Evolutionary conservation across 1,139 yeast species (phyloP).

Genomic region (Hansenula anomala): DNA sequence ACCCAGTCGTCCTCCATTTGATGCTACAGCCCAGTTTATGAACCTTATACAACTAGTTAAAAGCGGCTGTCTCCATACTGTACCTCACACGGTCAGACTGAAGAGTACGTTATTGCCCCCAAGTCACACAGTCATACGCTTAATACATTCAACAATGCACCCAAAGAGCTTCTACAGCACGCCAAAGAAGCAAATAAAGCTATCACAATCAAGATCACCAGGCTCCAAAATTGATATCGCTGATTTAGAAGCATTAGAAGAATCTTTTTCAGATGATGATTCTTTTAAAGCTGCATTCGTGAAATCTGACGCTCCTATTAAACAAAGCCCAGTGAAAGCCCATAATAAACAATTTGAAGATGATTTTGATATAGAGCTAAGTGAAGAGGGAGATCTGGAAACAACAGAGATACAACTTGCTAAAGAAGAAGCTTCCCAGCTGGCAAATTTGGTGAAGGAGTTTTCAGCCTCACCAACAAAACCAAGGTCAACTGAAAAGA

Average conservation of each 20-base stretch:
- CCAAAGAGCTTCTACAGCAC: not conserved
- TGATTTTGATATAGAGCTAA: constrained; percentile 19
- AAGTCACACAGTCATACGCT: not conserved
- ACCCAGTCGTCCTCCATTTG: too few relatives aligned
- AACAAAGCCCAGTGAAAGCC: constrained; percentile 8
- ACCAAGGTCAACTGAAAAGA: not conserved
- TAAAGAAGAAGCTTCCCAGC: too few relatives aligned
- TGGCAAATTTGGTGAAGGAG: not conserved
- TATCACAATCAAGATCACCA: not conserved
- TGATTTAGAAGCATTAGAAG: constrained; percentile 17
- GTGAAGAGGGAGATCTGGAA: constrained; percentile 2
- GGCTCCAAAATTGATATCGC: constrained; percentile 5
- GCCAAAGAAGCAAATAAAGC: not conserved
- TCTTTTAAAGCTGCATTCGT: too few relatives aligned
- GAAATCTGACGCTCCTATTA: constrained; percentile 2
- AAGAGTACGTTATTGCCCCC: not conserved
- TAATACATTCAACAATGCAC: not conserved
- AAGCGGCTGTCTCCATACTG: constrained; percentile 1
- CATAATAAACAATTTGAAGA: constrained; percentile 11
- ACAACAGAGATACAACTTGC: too few relatives aligned
- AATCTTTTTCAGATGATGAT: constrained; percentile 10
- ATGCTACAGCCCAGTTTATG: not conserved
- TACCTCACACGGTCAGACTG: not conserved
- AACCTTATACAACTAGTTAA: not conserved
- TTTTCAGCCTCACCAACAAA: not conserved